Base-by-base conservation (phyloP, 1,284 basidiomycete genomes). In the Apiotrichum laibachii region DNA sequence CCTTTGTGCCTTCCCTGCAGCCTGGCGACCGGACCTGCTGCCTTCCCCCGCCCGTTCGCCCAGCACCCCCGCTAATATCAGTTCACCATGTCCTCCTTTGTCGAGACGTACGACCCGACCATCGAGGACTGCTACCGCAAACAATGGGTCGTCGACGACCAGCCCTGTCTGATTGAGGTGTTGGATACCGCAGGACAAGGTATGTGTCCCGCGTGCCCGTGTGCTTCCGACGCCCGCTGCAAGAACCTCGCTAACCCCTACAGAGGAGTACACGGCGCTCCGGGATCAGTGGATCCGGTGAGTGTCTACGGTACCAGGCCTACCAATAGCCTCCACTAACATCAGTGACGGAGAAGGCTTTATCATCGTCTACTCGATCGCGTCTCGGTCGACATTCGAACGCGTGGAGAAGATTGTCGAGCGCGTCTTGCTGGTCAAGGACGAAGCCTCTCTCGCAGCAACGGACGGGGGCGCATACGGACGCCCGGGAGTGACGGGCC, bases 281-380 rank as follows among this genome's bases (percentile, higher is more conserved):
- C 87, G 96, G 67, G 95, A 99, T 82, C 95, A 99, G 79, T 99
- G 96, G 92, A 96, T 99, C 68, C 86, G 90, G 90, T 92, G 64
- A 76, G 88, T 83, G 13, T 15, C 9, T 11, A 22, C 31, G 7
- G 19, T 12, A 8, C 40, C 13, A n/a, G 18, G 3, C 11, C 19
- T 8, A n/a, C 13, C 18, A 13, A n/a, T 11, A 19, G 45, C 31
- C 46, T 26, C 26, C 52, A 50, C 55, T 39, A 50, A 42, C 33
- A 18, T 40, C 80, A 93, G 95, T 53, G 96, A 98, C 77, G 95
- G 96, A 63, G 93, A 99, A 81, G 96, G 95, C 12, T 99, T 99
- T 80, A 88, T 99, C 65, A 19, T 53, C 42, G 51, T 53, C 31
- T 53, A 53, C 42, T 96, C 92, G 54, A 97, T 99, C 77, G 92